A percentile compares a stretch with the other conserved stretches of the same genome.
phyloP scores from a whole-genome alignment of 176 grass and related monocot species.

The Microstegium vimineum region DNA sequence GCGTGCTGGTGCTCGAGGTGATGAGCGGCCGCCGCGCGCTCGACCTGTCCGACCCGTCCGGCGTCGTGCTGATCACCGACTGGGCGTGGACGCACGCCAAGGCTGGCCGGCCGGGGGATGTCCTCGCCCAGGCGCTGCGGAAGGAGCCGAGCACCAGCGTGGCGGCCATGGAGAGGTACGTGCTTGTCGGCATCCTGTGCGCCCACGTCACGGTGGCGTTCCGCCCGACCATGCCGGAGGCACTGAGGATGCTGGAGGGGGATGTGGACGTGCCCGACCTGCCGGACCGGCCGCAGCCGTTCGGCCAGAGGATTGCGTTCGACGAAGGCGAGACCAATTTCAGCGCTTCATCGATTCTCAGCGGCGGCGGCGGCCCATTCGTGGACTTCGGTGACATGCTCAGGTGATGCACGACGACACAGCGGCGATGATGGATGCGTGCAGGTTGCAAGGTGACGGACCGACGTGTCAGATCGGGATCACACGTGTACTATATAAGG shows the following conservation, averaged over 20 bases:
- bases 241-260: conserved; percentile 85
- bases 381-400: conserved; percentile 53
- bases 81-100: conserved; percentile 84
- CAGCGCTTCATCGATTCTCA: conserved; percentile 48
- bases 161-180: conserved; percentile 74
- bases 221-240: conserved; percentile 79
- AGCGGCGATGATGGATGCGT: background rate
- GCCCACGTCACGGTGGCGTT: conserved; percentile 82
- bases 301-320: conserved; percentile 47
- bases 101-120: conserved; percentile 44
- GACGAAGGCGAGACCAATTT: conserved; percentile 41
- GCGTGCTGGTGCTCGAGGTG: conserved; percentile 75
- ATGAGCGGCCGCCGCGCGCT: conserved; percentile 66
- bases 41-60: conserved; percentile 64
- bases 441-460: background rate
- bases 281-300: conserved; percentile 64
- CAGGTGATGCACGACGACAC: conserved; percentile 34
- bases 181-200: conserved; percentile 76
- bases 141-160: conserved; percentile 24
- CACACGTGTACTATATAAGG: too few species aligned
- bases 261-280: conserved; percentile 73
- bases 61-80: conserved; percentile 76
- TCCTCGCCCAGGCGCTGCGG: conserved; percentile 38
- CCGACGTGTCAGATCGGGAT: background rate
- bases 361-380: conserved; percentile 6